Base-by-base conservation (phyloP, 352 stramenopile genomes). In the Pythium grandisporangium region DNA sequence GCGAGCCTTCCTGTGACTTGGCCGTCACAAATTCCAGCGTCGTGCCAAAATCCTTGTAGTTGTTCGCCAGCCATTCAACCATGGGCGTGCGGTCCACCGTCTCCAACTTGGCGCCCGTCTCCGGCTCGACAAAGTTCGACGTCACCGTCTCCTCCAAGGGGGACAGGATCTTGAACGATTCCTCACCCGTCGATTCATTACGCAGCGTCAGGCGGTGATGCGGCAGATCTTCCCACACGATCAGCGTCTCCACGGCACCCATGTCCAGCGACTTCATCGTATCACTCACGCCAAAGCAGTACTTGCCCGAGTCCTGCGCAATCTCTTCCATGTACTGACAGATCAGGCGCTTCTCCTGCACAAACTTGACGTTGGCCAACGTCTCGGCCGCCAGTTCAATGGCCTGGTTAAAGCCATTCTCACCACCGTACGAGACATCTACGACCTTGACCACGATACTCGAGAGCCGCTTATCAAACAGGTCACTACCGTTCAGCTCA, bases 291-390 rank as follows among this genome's bases (percentile, higher is more conserved):
- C 97, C 96, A 60, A 99, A 99, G 74, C 96, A 99, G 78, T 98
- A 99, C 63, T 98, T 99, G 52, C 97, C 97, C 21, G 96, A 98
- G 70, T 99, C 97, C 60, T 86, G 78, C 27, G 84, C 88, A 53
- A 99, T 99, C 69, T 99, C 96, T 48, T 99, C 97, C 84, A 99
- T 99, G 71, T 99, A 99, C 45, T 87, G 93, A 58, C 97, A 92
- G 37, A 99, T 95, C 22, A 99, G 71, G 52, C 97, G 97, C 88
- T 99, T 99, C 75, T 99, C 97, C 70, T 99, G 96, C 46, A 99
- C 95, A 38, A 99, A 95, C 71, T 99, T 99, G 57, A 99, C 97
- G 57, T 97, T 98, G 5, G 93, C 66, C 6, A 99, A 69, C 30
- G 96, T 96, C 66, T 99, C 97, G 5, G 95, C 92, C 10, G 85